A percentile compares a stretch with the other conserved stretches of the same genome.
phyloP scores from a whole-genome alignment of 345 rosid genomes.

The Atalantia buxifolia region DNA sequence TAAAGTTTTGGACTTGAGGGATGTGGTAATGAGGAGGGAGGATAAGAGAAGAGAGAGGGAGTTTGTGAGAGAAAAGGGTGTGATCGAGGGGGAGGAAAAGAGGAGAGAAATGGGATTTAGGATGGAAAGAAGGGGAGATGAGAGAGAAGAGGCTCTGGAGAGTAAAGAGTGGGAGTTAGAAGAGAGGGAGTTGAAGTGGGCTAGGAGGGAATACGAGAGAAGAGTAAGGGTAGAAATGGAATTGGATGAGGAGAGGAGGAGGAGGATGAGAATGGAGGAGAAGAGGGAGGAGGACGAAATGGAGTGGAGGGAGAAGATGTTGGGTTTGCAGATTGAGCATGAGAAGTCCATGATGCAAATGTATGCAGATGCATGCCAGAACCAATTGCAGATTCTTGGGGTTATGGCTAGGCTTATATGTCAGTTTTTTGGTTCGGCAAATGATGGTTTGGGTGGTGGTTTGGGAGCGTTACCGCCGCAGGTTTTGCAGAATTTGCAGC shows the following conservation, averaged over 20 bases:
- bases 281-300: constrained; percentile 75
- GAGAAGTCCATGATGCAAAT: constrained; percentile 73
- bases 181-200: constrained; percentile 46
- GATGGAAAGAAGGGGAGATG: constrained; percentile 26
- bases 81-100: constrained; percentile 37
- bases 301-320: constrained; percentile 69
- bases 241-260: constrained; percentile 43
- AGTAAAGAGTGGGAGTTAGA: constrained; percentile 51
- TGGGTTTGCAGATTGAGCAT: constrained; percentile 62
- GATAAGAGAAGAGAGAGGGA: constrained; percentile 60
- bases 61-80: constrained; percentile 36
- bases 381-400: constrained; percentile 70
- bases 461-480: constrained; percentile 56
- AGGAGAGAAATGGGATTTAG: constrained; percentile 40
- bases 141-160: constrained; percentile 43
- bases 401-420: constrained; percentile 61
- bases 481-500: constrained; percentile 69
- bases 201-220: constrained; percentile 44
- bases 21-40: constrained; percentile 47
- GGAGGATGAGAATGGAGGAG: constrained; percentile 57
- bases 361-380: constrained; percentile 70
- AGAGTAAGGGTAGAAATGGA: constrained; percentile 47
- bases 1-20: constrained; percentile 53
- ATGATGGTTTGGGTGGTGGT: constrained; percentile 53
- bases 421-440: constrained; percentile 56